These are phyloP conservation scores for Kwoniella shivajii DNA, from an alignment of 1,284 basidiomycete genomes.

Conservation along the genomic window DNA sequence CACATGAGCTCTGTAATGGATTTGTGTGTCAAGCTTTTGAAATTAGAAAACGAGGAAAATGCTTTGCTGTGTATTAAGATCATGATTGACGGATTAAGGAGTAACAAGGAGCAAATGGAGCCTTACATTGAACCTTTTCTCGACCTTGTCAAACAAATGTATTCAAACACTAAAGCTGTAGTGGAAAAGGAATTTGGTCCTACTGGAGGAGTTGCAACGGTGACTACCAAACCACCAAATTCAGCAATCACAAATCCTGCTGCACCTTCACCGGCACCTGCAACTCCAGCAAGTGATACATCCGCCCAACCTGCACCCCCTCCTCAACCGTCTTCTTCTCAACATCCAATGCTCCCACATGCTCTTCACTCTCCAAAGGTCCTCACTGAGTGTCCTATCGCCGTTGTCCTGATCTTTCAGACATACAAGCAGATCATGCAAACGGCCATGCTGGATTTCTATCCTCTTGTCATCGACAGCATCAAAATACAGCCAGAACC, in stretches of 20 bases:
- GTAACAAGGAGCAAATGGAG: constrained; percentile 66
- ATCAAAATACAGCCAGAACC: constrained; percentile 81
- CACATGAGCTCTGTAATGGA: constrained; percentile 72
- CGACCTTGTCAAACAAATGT: constrained; percentile 70
- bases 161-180: constrained; percentile 73
- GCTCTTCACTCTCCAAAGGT: constrained; percentile 87
- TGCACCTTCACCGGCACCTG: constrained; percentile 24
- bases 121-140: constrained; percentile 80
- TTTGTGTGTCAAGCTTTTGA: constrained; percentile 75
- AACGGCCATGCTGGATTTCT: constrained; percentile 70
- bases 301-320: constrained; percentile 15
- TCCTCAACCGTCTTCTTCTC: constrained; percentile 23
- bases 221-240: no score
- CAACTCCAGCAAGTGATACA: constrained; percentile 24
- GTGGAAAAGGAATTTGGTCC: constrained; percentile 71
- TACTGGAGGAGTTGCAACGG: constrained; percentile 13
- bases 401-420: constrained; percentile 89
- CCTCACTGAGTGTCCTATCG: constrained; percentile 89
- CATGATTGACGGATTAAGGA: constrained; percentile 69
- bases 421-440: constrained; percentile 67
- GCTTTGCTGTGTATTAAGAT: constrained; percentile 89
- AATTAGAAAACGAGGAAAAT: constrained; percentile 95
- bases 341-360: constrained; percentile 31
- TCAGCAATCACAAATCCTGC: no score
- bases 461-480: constrained; percentile 71